Conservation (phyloP, 2,329 filamentous ascomycete genomes). For the Alternaria dauci region DNA sequence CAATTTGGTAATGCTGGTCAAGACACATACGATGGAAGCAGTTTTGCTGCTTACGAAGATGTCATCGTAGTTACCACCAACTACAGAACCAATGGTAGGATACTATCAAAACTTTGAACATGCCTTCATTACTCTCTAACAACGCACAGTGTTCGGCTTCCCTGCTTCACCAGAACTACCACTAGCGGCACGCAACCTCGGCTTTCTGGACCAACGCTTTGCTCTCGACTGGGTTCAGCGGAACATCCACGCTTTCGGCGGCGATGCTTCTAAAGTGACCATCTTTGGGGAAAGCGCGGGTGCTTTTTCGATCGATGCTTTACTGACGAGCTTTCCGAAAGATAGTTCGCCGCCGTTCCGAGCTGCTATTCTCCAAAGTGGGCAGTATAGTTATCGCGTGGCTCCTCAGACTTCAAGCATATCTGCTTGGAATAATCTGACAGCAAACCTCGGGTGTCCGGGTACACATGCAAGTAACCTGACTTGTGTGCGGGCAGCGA, state of each 20-base stretch:
- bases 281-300: conserved; percentile 50
- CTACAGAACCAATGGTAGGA: conserved; percentile 43
- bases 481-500: conserved; percentile 34
- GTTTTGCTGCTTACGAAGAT: conserved; percentile 42
- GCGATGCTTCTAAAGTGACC: conserved; percentile 60
- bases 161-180: conserved; percentile 33
- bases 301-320: conserved; percentile 33
- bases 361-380: conserved; percentile 42
- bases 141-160: conserved; percentile 38
- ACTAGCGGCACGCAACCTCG: conserved; percentile 53
- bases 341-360: conserved; percentile 36
- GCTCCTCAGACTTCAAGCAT: conserved; percentile 16
- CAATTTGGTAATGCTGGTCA: conserved; percentile 35
- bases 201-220: conserved; percentile 65
- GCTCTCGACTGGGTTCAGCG: conserved; percentile 64
- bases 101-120: background rate
- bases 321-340: conserved; percentile 38
- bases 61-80: conserved; percentile 40
- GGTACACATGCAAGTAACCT: conserved; percentile 26
- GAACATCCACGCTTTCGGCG: conserved; percentile 60
- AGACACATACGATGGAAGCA: conserved; percentile 37
- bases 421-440: conserved; percentile 35
- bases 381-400: conserved; percentile 33
- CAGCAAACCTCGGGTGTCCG: conserved; percentile 31
- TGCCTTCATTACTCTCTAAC: background rate